These are phyloP conservation scores for Coemansia aciculifera DNA, from an alignment of 192 early-diverging fungal genomes.

Conservation along the genomic window DNA sequence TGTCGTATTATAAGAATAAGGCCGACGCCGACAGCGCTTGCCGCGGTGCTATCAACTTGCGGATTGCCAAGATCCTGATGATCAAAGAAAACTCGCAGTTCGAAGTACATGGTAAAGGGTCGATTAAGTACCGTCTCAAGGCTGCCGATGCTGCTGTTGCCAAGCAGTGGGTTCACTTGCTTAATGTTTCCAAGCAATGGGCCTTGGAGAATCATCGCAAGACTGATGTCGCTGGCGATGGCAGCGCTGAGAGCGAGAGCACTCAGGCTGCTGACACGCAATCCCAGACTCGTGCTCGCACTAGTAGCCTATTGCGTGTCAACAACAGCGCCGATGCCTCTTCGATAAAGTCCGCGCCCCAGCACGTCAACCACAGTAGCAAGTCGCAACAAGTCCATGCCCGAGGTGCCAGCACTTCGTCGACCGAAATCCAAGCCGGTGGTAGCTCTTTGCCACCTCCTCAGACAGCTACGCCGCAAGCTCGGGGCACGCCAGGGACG, in stretches of 20 bases:
- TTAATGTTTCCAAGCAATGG: conserved; percentile 79
- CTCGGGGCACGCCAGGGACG: not conserved
- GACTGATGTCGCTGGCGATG: conserved; percentile 9
- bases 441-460: not conserved
- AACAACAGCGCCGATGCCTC: conserved; percentile 16
- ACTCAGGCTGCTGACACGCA: not conserved
- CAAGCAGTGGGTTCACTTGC: conserved; percentile 78
- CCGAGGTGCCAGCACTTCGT: conserved; percentile 25
- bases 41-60: conserved; percentile 77
- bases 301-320: conserved; percentile 34
- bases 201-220: conserved; percentile 46
- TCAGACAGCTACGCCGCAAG: not conserved
- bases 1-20: conserved; percentile 82
- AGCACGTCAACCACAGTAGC: conserved; percentile 6
- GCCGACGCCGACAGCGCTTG: conserved; percentile 74
- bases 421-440: not conserved
- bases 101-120: conserved; percentile 77
- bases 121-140: conserved; percentile 69
- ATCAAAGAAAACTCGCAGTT: conserved; percentile 72
- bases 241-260: conserved; percentile 5
- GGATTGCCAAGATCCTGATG: conserved; percentile 66
- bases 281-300: conserved; percentile 20
- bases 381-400: not conserved
- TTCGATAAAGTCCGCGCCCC: conserved; percentile 19
- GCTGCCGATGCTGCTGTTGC: conserved; percentile 69